These are phyloP conservation scores for Aspergillus luchuensis DNA, from an alignment of 2,329 filamentous ascomycete genomes.

Conservation along the genomic window DNA sequence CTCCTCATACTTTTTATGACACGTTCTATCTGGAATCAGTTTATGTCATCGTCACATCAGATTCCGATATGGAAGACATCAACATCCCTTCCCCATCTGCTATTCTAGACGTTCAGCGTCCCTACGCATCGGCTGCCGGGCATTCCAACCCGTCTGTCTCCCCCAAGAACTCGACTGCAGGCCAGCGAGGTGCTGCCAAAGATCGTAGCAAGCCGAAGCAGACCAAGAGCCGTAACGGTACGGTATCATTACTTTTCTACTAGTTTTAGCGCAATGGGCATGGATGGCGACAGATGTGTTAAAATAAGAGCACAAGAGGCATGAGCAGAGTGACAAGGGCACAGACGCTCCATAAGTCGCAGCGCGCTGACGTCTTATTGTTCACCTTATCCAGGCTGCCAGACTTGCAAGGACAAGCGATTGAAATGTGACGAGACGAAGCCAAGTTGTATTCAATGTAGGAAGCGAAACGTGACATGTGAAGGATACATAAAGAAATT, in stretches of 20 bases:
- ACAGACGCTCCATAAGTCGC: slow-evolving; percentile 16
- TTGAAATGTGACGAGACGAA: slow-evolving; percentile 75
- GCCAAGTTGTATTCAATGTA: slow-evolving; percentile 67
- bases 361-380: slow-evolving; percentile 32
- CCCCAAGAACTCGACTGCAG: slow-evolving; percentile 23
- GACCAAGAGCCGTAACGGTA: slow-evolving; percentile 76
- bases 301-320: slow-evolving; percentile 5
- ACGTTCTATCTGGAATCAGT: neutral
- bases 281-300: neutral
- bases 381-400: slow-evolving; percentile 58
- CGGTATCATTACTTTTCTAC: slow-evolving; percentile 30
- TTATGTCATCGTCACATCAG: slow-evolving; percentile 18
- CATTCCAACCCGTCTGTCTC: slow-evolving; percentile 32
- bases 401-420: slow-evolving; percentile 72
- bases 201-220: slow-evolving; percentile 63
- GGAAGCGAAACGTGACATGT: slow-evolving; percentile 64
- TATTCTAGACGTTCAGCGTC: slow-evolving; percentile 46
- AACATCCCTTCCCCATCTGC: slow-evolving; percentile 62
- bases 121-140: slow-evolving; percentile 26
- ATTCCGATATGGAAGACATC: slow-evolving; percentile 57
- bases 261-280: neutral
- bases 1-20: neutral
- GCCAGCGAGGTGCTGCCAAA: slow-evolving; percentile 9
- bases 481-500: slow-evolving; percentile 75
- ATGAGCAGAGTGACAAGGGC: slow-evolving; percentile 4